These are phyloP conservation scores for Vanderwaltozyma yarrowii DNA, from an alignment of 805 yeast genomes.

Conservation along the genomic window DNA sequence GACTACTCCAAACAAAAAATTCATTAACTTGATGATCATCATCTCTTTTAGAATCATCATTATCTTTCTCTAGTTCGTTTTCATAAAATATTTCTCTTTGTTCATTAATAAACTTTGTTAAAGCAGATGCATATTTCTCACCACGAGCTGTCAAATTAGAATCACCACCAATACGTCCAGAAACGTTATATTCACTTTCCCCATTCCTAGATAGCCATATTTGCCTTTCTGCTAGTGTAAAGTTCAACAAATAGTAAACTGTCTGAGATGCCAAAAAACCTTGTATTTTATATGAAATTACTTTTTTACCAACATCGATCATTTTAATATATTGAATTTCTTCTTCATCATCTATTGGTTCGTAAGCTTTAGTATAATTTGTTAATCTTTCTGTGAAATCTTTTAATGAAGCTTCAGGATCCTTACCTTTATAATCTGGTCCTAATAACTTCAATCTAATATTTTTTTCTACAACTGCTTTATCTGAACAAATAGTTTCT, in stretches of 20 bases:
- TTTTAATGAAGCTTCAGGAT: conserved; percentile 62
- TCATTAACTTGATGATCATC: conserved; percentile 38
- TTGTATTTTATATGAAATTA: conserved; percentile 83
- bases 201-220: conserved; percentile 96
- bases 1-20: conserved; percentile 88
- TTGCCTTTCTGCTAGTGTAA: conserved; percentile 80
- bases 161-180: conserved; percentile 89
- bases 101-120: conserved; percentile 61
- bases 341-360: conserved; percentile 76
- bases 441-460: conserved; percentile 80
- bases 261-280: conserved; percentile 89
- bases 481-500: conserved; percentile 82
- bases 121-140: conserved; percentile 55
- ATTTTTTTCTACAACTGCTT: conserved; percentile 68
- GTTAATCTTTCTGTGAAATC: conserved; percentile 75
- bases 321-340: conserved; percentile 78
- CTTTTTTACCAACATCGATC: conserved; percentile 93
- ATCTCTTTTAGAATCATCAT: conserved; percentile 29
- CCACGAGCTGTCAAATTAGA: conserved; percentile 76
- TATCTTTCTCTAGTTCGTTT: conserved; percentile 35
- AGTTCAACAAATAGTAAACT: conserved; percentile 77
- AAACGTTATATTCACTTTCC: conserved; percentile 75
- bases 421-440: conserved; percentile 85
- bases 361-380: conserved; percentile 84
- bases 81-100: conserved; percentile 62